These are phyloP conservation scores for Glaciozyma antarctica DNA, from an alignment of 768 basidiomycete species.

Conservation along the genomic window DNA sequence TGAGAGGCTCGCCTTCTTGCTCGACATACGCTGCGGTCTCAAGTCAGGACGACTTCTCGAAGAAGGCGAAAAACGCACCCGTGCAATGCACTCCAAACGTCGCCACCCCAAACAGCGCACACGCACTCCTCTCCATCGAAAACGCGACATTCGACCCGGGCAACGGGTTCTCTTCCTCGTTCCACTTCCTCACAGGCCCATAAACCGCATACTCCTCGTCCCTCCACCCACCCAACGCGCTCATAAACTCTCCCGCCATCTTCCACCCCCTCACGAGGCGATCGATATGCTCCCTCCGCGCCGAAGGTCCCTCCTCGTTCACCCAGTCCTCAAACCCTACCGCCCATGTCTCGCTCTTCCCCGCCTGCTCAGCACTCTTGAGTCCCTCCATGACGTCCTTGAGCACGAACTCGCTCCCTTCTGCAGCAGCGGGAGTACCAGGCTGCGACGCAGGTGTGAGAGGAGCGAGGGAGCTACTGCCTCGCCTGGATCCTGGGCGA, in stretches of 20 bases:
- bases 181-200: conserved; percentile 50
- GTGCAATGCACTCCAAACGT: conserved; percentile 92
- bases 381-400: background rate
- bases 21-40: conserved; percentile 21
- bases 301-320: conserved; percentile 24
- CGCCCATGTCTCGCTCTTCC: conserved; percentile 12
- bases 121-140: conserved; percentile 79
- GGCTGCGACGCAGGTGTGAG: background rate
- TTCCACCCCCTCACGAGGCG: conserved; percentile 38
- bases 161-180: conserved; percentile 43
- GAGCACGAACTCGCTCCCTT: background rate
- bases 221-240: conserved; percentile 59
- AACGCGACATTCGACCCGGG: conserved; percentile 60
- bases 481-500: background rate
- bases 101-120: conserved; percentile 75
- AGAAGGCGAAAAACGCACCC: conserved; percentile 31
- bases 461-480: background rate
- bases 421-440: background rate
- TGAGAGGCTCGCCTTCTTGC: conserved; percentile 52
- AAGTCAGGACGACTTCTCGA: background rate
- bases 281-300: conserved; percentile 33
- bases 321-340: conserved; percentile 32
- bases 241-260: conserved; percentile 36
- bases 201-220: conserved; percentile 62
- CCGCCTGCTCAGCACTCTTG: background rate